Evolutionary conservation across 108 stramenopile species (phyloP).

Genomic region (Nitzschia inconspicua): DNA sequence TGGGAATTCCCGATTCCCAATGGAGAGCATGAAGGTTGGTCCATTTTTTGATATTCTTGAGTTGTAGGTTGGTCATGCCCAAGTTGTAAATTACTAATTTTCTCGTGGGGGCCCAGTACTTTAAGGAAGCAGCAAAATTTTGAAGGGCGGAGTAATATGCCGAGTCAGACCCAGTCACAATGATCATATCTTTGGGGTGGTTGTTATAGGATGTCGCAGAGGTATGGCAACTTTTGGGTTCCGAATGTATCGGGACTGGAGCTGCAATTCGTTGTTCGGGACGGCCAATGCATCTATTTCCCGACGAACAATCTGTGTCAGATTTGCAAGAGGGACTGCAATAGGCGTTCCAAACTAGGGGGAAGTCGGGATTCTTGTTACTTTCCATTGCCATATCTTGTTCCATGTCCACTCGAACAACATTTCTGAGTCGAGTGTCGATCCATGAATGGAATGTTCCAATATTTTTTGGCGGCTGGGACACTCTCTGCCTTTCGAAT

Average conservation of each 20-base stretch:
- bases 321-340: conserved; percentile 15
- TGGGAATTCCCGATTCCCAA: conserved; percentile 32
- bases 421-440: conserved; percentile 2
- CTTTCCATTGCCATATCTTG: not conserved
- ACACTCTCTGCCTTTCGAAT: not conserved
- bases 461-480: not conserved
- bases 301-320: conserved; percentile 12
- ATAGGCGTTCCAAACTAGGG: conserved; percentile 4
- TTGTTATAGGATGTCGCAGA: not conserved
- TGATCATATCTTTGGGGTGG: conserved; percentile 10
- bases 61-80: conserved; percentile 12
- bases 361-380: not conserved
- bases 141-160: conserved; percentile 22
- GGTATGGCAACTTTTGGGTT: conserved; percentile 1
- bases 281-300: conserved; percentile 2
- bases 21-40: conserved; percentile 20
- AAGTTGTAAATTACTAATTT: conserved; percentile 34
- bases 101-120: conserved; percentile 25
- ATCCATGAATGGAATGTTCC: conserved; percentile 4
- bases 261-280: not conserved
- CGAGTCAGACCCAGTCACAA: conserved; percentile 23
- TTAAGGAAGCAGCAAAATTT: conserved; percentile 29
- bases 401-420: conserved; percentile 13
- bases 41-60: conserved; percentile 11
- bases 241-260: not conserved